These are phyloP conservation scores for Rhodotorula sp. DNA, from an alignment of 1,284 basidiomycete genomes.

Conservation along the genomic window DNA sequence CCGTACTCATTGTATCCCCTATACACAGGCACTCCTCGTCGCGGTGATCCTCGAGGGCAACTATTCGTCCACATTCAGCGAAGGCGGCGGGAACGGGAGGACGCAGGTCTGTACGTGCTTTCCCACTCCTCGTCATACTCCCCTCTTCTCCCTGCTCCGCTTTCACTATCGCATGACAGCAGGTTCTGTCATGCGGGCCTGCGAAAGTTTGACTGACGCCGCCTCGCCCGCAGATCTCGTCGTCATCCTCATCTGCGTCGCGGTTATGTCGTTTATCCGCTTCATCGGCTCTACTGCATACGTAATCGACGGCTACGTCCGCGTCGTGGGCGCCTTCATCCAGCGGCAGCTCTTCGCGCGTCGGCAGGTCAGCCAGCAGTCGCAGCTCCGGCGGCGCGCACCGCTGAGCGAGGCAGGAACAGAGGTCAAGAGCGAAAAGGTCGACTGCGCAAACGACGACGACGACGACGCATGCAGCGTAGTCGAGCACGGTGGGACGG, in stretches of 20 bases:
- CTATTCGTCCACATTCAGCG: constrained; percentile 65
- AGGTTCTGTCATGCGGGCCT: too few species aligned
- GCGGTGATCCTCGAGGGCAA: constrained; percentile 71
- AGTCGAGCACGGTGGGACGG: background rate
- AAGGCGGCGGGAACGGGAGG: constrained; percentile 52
- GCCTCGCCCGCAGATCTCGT: constrained; percentile 56
- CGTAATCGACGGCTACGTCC: constrained; percentile 57
- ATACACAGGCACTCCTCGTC: constrained; percentile 69
- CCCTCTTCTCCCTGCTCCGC: background rate
- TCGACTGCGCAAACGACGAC: background rate
- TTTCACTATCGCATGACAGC: too few species aligned
- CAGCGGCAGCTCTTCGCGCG: constrained; percentile 26
- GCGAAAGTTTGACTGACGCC: too few species aligned
- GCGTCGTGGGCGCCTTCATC: constrained; percentile 17
- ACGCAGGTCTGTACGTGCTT: constrained; percentile 38
- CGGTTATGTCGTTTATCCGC: constrained; percentile 58
- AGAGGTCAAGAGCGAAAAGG: constrained; percentile 17
- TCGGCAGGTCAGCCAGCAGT: constrained; percentile 18
- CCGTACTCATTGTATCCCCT: constrained; percentile 3
- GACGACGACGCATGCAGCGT: constrained; percentile 2
- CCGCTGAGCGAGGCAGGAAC: constrained; percentile 10
- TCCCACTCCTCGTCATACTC: background rate
- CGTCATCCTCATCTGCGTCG: constrained; percentile 76
- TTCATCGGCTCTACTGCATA: constrained; percentile 67
- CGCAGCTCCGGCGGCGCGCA: background rate